Evolutionary conservation across 352 stramenopile genomes (phyloP).

Genomic region (Phytopythium kandeliae): DNA sequence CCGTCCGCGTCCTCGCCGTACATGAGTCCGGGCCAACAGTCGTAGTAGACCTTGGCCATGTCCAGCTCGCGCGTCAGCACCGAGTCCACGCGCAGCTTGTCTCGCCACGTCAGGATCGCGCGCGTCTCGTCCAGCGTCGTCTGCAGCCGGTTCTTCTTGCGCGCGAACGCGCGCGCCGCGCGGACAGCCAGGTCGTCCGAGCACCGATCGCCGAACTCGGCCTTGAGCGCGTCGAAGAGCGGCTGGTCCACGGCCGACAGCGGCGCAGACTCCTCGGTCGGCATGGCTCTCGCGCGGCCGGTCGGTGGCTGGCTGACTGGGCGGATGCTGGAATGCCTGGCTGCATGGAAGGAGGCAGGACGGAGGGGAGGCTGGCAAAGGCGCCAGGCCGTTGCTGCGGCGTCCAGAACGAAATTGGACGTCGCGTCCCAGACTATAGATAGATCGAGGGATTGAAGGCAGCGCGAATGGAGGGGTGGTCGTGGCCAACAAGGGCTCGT

Average conservation of each 20-base stretch:
- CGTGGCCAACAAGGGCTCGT: too few species aligned
- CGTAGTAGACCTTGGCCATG: constrained; percentile 50
- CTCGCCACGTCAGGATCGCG: constrained; percentile 58
- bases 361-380: too few species aligned
- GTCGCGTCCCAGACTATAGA: constrained; percentile 3
- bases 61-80: constrained; percentile 49
- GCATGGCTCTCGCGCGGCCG: constrained; percentile 11
- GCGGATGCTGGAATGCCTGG: neutral
- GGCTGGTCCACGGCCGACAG: constrained; percentile 44
- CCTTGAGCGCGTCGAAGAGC: constrained; percentile 53
- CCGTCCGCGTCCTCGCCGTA: constrained; percentile 72
- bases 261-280: constrained; percentile 39
- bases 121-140: constrained; percentile 58
- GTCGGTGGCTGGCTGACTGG: neutral
- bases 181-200: constrained; percentile 64
- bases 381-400: neutral
- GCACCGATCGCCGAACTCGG: constrained; percentile 40
- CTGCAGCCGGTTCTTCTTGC: constrained; percentile 59
- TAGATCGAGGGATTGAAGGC: neutral
- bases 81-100: constrained; percentile 31
- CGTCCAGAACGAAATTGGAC: neutral
- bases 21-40: constrained; percentile 56
- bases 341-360: too few species aligned
- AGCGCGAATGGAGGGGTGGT: too few species aligned
- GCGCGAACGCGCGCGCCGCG: constrained; percentile 47